Evolutionary conservation across 768 basidiomycete genomes (phyloP).

Genomic region (Suillus plorans): DNA sequence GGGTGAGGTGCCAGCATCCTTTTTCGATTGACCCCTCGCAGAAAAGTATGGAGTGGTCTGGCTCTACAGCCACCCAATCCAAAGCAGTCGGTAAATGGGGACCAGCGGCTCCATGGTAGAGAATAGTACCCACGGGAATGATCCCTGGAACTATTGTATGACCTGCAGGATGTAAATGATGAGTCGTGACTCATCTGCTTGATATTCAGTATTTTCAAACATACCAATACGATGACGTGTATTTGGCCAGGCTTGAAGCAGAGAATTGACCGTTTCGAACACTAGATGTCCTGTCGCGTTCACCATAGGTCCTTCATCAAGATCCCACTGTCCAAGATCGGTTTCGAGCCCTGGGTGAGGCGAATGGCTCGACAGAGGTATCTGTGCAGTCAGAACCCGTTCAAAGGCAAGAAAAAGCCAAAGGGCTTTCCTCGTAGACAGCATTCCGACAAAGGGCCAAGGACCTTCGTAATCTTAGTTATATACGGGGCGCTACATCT

Average conservation of each 20-base stretch:
- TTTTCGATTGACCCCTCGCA: no score
- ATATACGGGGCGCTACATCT: background rate
- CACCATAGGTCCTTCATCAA: slow-evolving; percentile 20
- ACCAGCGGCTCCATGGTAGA: no score
- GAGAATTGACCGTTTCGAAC: slow-evolving; percentile 33
- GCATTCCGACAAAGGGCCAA: background rate
- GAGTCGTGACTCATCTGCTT: background rate
- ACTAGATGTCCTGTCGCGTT: slow-evolving; percentile 33
- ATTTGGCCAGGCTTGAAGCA: slow-evolving; percentile 41
- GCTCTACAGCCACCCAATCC: no score
- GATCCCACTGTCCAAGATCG: slow-evolving; percentile 16
- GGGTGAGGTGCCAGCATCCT: no score
- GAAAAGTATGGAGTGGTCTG: no score
- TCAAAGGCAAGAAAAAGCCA: background rate
- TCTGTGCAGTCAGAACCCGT: background rate
- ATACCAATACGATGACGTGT: slow-evolving; percentile 34
- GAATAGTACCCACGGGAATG: no score
- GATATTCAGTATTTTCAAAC: background rate
- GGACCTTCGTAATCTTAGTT: background rate
- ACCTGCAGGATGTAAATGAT: no score
- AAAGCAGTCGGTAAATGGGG: no score
- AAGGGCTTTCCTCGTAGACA: background rate
- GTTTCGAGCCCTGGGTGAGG: background rate
- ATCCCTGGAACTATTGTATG: no score
- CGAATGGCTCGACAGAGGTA: background rate